Percentiles rank a stretch among this genome's conserved stretches.
These are phyloP conservation scores for Diaporthe sp. DNA, from an alignment of 2,329 filamentous ascomycete species.

Conservation along the genomic window DNA sequence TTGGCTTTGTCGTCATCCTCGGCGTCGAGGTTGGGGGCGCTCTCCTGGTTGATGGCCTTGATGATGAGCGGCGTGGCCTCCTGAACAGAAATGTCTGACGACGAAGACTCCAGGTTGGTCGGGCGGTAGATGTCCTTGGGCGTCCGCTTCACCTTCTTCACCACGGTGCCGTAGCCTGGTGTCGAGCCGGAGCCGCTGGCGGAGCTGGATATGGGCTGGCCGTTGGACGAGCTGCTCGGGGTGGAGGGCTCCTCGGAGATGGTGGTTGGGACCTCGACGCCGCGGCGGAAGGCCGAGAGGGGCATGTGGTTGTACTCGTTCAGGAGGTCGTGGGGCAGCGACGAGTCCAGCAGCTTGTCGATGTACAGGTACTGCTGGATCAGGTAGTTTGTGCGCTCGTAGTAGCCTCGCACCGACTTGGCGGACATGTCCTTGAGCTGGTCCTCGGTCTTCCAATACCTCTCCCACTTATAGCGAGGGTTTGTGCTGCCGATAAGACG, in stretches of 20 bases:
- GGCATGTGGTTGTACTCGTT: conserved; percentile 85
- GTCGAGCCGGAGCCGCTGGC: conserved; percentile 40
- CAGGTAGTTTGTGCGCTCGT: conserved; percentile 89
- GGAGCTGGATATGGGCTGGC: conserved; percentile 43
- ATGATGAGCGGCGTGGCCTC: conserved; percentile 14
- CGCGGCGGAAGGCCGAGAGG: conserved; percentile 65
- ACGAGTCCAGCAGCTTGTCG: conserved; percentile 89
- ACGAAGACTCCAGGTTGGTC: conserved; percentile 32
- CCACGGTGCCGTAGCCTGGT: conserved; percentile 40
- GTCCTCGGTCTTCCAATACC: conserved; percentile 86
- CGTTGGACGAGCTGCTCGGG: conserved; percentile 48
- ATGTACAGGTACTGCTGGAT: conserved; percentile 96
- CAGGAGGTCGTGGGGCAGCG: conserved; percentile 90
- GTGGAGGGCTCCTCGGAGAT: conserved; percentile 77
- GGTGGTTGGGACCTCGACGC: conserved; percentile 76
- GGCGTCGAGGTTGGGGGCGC: conserved; percentile 59
- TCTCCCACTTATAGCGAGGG: conserved; percentile 86
- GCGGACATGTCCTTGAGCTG: conserved; percentile 80
- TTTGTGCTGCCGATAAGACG: conserved; percentile 91
- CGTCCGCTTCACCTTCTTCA: conserved; percentile 78
- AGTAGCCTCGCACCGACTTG: conserved; percentile 80
- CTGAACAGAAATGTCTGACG: neutral
- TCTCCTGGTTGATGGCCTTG: conserved; percentile 53
- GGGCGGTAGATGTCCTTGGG: conserved; percentile 83
- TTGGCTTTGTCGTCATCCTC: conserved; percentile 60